Percentiles rank a stretch among this genome's conserved stretches.
These are phyloP conservation scores for Metschnikowia peoriensis DNA, from an alignment of 805 yeast species.

Conservation along the genomic window DNA sequence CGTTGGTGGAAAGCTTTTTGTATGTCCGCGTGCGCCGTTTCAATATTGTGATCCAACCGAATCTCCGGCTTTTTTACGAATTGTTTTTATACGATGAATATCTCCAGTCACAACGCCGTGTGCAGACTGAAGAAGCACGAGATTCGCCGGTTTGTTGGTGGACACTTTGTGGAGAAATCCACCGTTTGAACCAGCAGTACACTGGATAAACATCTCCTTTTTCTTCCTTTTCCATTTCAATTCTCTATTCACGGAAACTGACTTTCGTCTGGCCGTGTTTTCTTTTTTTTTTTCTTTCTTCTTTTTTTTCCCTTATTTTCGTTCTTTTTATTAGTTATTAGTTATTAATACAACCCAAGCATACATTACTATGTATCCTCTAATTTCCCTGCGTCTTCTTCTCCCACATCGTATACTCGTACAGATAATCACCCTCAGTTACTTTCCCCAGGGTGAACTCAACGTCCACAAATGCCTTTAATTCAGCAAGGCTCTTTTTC, in stretches of 20 bases:
- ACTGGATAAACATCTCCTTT: neutral
- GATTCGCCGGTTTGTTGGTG: conserved; percentile 12
- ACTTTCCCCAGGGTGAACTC: conserved; percentile 33
- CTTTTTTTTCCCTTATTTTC: neutral
- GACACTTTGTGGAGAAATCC: conserved; percentile 15
- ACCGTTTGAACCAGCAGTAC: conserved; percentile 16
- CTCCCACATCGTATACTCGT: conserved; percentile 62
- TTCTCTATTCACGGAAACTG: too few relatives aligned
- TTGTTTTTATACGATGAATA: conserved; percentile 19
- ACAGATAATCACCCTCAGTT: conserved; percentile 42
- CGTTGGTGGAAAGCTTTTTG: conserved; percentile 13
- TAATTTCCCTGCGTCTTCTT: conserved; percentile 6
- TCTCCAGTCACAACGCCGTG: conserved; percentile 4
- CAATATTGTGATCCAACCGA: conserved; percentile 35
- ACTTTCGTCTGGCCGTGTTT: too few relatives aligned
- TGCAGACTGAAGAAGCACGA: neutral
- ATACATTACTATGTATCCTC: neutral
- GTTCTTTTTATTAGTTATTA: too few relatives aligned
- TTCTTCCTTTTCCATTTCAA: neutral
- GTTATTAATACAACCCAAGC: neutral
- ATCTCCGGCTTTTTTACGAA: conserved; percentile 36
- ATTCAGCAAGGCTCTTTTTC: conserved; percentile 29
- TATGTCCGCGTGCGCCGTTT: conserved; percentile 17
- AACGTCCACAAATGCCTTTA: conserved; percentile 40
- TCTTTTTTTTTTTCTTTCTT: too few relatives aligned